Evolutionary conservation across 78 protist genomes (phyloP).

Genomic region (Dictyostelium intermedium): DNA sequence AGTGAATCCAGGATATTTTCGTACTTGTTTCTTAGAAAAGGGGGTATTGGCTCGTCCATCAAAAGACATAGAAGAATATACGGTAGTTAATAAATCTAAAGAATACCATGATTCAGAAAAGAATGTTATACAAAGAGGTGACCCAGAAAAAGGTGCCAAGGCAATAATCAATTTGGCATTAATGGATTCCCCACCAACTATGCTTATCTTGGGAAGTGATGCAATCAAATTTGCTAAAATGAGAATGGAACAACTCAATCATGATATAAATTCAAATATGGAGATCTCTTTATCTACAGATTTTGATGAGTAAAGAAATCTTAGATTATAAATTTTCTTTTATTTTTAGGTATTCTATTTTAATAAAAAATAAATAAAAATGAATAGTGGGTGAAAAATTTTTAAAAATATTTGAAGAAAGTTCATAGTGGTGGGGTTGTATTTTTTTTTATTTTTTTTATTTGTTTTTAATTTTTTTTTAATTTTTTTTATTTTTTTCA

Average conservation of each 20-base stretch:
- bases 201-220: constrained; percentile 27
- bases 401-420: too few species aligned
- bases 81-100: neutral
- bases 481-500: too few species aligned
- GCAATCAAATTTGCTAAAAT: neutral
- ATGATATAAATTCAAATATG: neutral
- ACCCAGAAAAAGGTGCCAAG: neutral
- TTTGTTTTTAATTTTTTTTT: too few species aligned
- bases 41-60: neutral
- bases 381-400: too few species aligned
- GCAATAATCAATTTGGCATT: neutral
- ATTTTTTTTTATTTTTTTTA: too few species aligned
- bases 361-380: too few species aligned
- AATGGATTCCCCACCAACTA: neutral
- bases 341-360: too few species aligned
- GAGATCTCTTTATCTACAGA: neutral
- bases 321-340: too few species aligned
- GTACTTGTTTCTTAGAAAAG: neutral
- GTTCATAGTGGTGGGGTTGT: too few species aligned
- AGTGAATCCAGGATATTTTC: neutral
- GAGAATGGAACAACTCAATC: neutral
- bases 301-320: neutral
- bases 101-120: neutral
- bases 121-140: neutral
- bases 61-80: neutral